These are phyloP conservation scores for Pyrus hybrid DNA, from an alignment of 331 rosid genomes.

Conservation along the genomic window DNA sequence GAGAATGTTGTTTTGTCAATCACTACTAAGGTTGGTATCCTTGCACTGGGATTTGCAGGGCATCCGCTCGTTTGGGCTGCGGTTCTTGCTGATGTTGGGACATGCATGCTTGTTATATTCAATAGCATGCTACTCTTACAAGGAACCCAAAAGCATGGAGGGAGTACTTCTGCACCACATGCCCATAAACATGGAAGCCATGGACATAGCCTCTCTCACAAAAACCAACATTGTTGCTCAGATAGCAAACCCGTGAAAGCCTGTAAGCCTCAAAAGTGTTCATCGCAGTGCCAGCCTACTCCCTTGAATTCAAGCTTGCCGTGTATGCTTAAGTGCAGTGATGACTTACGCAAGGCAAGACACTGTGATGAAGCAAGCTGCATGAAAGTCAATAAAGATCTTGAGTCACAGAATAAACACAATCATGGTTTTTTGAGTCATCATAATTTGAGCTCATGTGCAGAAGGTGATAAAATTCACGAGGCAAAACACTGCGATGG, in stretches of 20 bases:
- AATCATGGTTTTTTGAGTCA: slow-evolving; percentile 12
- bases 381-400: slow-evolving; percentile 9
- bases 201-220: slow-evolving; percentile 13
- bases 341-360: slow-evolving; percentile 18
- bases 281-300: slow-evolving; percentile 25
- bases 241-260: slow-evolving; percentile 8
- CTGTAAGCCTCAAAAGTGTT: slow-evolving; percentile 28
- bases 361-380: slow-evolving; percentile 33
- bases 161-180: slow-evolving; percentile 26
- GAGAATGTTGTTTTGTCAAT: slow-evolving; percentile 58
- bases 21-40: slow-evolving; percentile 47
- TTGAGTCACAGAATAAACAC: slow-evolving; percentile 24
- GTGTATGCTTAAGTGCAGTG: slow-evolving; percentile 10
- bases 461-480: slow-evolving; percentile 5
- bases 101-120: slow-evolving; percentile 67
- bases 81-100: slow-evolving; percentile 93
- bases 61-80: slow-evolving; percentile 96
- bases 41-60: slow-evolving; percentile 70
- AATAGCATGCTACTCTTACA: slow-evolving; percentile 81
- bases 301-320: slow-evolving; percentile 20
- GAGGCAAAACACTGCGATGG: slow-evolving; percentile 15
- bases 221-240: slow-evolving; percentile 40
- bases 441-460: neutral
- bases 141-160: slow-evolving; percentile 28
- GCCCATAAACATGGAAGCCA: slow-evolving; percentile 32